A percentile compares a stretch with the other conserved stretches of the same genome.
phyloP scores from a whole-genome alignment of 164 flowering plant genomes.

The Pachysandra terminalis region DNA sequence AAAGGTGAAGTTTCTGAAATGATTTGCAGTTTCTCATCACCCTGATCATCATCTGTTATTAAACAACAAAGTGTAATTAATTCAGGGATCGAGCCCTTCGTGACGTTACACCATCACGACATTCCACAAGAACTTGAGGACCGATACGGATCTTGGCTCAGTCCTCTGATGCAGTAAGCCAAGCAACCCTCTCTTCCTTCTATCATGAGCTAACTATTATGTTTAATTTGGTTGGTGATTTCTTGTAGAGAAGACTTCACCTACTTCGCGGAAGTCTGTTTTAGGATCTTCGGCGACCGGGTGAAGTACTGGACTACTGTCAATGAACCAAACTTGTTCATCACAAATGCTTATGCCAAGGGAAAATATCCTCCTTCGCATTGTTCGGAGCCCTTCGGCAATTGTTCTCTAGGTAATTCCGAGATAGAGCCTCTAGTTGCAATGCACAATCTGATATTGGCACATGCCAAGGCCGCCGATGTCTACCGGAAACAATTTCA shows the following conservation, averaged over 20 bases:
- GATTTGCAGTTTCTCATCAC: neutral
- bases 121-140: constrained; percentile 49
- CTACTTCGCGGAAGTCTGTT: constrained; percentile 40
- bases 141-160: constrained; percentile 46
- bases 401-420: constrained; percentile 45
- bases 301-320: constrained; percentile 52
- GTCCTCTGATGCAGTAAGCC: constrained; percentile 40
- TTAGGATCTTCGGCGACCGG: constrained; percentile 41
- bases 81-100: constrained; percentile 49
- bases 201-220: too few species aligned
- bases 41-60: too few species aligned
- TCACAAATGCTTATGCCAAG: constrained; percentile 20
- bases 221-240: too few species aligned
- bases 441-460: constrained; percentile 42
- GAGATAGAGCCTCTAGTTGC: constrained; percentile 39
- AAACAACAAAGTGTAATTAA: neutral
- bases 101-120: constrained; percentile 44
- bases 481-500: constrained; percentile 30
- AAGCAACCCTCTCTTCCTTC: too few species aligned
- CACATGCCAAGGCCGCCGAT: constrained; percentile 42
- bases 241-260: constrained; percentile 45
- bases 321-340: constrained; percentile 43
- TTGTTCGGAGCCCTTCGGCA: constrained; percentile 56
- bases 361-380: constrained; percentile 38
- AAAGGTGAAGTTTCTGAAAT: constrained; percentile 21